These are phyloP conservation scores for Mycena crocata DNA, from an alignment of 768 basidiomycete genomes.

Conservation along the genomic window DNA sequence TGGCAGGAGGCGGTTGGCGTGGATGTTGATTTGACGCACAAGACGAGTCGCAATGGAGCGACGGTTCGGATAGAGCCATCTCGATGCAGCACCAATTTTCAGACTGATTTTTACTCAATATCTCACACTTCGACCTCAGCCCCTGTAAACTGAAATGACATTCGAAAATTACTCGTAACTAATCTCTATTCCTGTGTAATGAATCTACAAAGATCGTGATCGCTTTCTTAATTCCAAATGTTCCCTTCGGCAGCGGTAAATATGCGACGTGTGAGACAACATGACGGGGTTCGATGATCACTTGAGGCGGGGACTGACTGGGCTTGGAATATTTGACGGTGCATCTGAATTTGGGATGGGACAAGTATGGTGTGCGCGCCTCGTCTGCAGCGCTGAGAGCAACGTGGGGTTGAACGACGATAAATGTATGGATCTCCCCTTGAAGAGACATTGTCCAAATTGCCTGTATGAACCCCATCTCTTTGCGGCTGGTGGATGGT, in stretches of 20 bases:
- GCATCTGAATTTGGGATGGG: not conserved
- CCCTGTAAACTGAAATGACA: not conserved
- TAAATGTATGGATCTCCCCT: constrained; percentile 6
- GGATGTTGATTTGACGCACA: too few species aligned
- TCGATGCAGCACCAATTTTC: too few species aligned
- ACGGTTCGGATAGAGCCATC: too few species aligned
- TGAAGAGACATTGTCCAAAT: constrained; percentile 9
- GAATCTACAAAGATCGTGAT: not conserved
- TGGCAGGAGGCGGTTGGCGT: too few species aligned
- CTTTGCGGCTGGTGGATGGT: constrained; percentile 15
- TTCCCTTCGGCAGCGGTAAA: not conserved
- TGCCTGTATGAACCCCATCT: not conserved
- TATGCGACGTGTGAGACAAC: constrained; percentile 22
- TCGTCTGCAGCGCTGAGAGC: not conserved
- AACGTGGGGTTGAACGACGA: constrained; percentile 13
- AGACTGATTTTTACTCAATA: too few species aligned
- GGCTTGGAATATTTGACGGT: not conserved
- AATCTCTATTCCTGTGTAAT: not conserved
- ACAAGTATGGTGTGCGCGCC: not conserved
- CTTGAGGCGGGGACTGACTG: not conserved
- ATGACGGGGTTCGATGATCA: constrained; percentile 19
- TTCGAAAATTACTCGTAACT: not conserved
- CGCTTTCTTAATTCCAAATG: not conserved
- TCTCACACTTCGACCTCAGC: too few species aligned
- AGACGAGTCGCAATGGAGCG: too few species aligned